Base-by-base conservation (phyloP, 148 eudicot genomes). In the Cornus controversa region DNA sequence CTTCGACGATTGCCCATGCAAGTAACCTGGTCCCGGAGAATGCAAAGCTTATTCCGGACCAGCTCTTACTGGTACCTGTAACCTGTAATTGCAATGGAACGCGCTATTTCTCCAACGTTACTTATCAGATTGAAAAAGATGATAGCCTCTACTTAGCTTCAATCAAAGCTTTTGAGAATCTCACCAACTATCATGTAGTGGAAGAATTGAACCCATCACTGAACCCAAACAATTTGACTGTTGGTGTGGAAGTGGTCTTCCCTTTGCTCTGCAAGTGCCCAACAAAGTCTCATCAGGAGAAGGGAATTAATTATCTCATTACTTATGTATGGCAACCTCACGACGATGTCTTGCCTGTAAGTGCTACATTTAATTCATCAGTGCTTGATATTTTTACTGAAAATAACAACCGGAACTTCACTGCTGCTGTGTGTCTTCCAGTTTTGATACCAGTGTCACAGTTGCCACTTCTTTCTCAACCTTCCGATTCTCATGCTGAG, bases 241-340 rank as follows among this genome's bases (percentile, higher is more conserved):
- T 80, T 64, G 85, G 85, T 8, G 80, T 15, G 2, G 60, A 80
- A 27, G 87, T 67, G 14, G 73, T 77, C 3, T 82, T 87, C 29
- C 87, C 89, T 63, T 29, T 84, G 71, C 71, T 87, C 70, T 87
- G 89, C 27, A 87, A 75, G 73, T 87, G 87, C 74, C 84, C 80
- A 8, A 14, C 67, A 23, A 75, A 84, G 71, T 25, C 74, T 7
- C 63, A 69, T 10, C 6, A 13, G 8, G 65, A 45, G 57, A 66
- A 69, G 62, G 82, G 87, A 22, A 66, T 80, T 27, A 14, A 75
- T 6, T 68, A 77, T 70, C 80, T 84, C 26, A 40, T 84, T 23
- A 84, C 87, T 64, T 87, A 82, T 36, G 84, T 78, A 22, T 84
- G 85, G 90, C 84, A 84, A 77, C 90, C 86, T 3, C 28, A 37